Evolutionary conservation across 2,329 filamentous ascomycete genomes (phyloP), one percentile per base, ranked within the genome.

Genomic region (Periconia sp.): DNA sequence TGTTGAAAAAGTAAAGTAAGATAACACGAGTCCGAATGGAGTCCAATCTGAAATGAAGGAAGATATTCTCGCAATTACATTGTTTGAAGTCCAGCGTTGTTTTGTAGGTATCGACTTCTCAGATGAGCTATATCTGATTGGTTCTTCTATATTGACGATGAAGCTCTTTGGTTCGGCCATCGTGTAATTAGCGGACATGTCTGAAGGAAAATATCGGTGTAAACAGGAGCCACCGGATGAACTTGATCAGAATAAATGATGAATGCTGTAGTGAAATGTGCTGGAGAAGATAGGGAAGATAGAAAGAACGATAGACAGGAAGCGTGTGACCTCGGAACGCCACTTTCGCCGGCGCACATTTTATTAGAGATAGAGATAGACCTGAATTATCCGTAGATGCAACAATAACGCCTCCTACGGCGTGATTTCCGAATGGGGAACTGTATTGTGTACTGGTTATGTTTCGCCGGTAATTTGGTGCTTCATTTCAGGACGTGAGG

Each of bases 1-100:
- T 32, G 65, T 65, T 5, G 71, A 73, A 48, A 73, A 71, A 38
- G 70, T 52, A 31, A 71, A 74, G 51, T 74, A 74, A 2, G 68
- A 70, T 19, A 57, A 46, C n/a, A 73, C 68, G 4, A 74, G 61
- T 31, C 65, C 43, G 36, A 73, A 73, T 4, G 71, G 72, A 1
- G 70, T 73, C 71, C 72, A 74, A 18, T 73, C 70, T 34, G 61
- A 60, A 40, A 71, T 56, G 44, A 66, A 66, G 4, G 52, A 41
- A 5, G 64, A 68, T 7, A 50, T 24, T 5, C 21, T 52, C n/a
- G 52, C 50, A 10, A 46, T 3, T 8, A 43, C n/a, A 19, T 36
- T 39, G 10, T 34, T 35, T 25, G 44, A 26, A 19, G 40, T 26
- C 32, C 34, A 41, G 17, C 21, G 42, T 13, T 26, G 46, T 21